Evolutionary conservation across 305 asterid species (phyloP), one percentile per base, ranked within the genome.

Genomic region (Fraxinus albicans): DNA sequence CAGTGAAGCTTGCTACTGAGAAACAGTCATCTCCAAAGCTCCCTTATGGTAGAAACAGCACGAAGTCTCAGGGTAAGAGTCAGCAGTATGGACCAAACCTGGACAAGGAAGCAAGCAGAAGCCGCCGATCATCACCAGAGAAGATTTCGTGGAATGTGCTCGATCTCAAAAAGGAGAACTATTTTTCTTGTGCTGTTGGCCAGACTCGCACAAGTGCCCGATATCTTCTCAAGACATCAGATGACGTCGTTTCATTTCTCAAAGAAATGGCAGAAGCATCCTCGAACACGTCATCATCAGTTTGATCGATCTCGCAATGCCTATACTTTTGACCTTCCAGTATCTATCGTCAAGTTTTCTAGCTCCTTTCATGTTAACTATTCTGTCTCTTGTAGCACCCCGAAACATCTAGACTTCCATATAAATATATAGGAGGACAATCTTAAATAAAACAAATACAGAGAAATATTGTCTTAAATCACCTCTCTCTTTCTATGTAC

Each of bases 131-230:
- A 50, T 79, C 94, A 10, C 87, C 92, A 2, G 95, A 91, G 84
- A 88, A 87, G 40, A 84, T 85, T n/a, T 87, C 97, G 0, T 95
- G 98, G 98, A 94, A 91, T 73, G 99, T 96, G 86, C 94, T 96
- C 1, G 99, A 96, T 88, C 94, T 96, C 42, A 93, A 96, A 77
- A 92, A 92, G 90, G 99, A 93, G 70, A 96, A 96, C 86, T 96
- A 96, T 85, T 96, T 93, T 86, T 96, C 99, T 25, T 94, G 97
- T 84, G 86, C 98, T 33, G 98, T 96, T 36, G 97, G 98, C 17
- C 88, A 97, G 38, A 90, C 87, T 25, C 93, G 96, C 3, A 96
- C 99, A 7, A 91, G 86, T 76, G 99, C 99, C 34, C 88, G 99
- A 36, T 96, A 93, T 86, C 87, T 89, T 77, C 96, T 94, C 72